phyloP scores from a whole-genome alignment of 2,329 filamentous ascomycete species.

The Diplocarpon rosae region DNA sequence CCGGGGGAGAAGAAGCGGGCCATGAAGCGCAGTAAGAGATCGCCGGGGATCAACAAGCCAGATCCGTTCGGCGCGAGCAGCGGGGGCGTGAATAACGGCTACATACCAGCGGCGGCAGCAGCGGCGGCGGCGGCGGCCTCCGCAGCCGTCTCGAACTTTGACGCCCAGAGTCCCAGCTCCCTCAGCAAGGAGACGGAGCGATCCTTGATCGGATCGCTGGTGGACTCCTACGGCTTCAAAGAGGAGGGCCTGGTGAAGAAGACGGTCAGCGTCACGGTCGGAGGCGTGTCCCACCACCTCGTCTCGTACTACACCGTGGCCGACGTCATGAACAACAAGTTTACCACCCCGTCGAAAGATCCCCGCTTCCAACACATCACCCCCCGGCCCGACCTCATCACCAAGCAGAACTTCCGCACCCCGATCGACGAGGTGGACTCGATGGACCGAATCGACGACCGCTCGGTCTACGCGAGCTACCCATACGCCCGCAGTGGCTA shows the following conservation, averaged over 20 bases:
- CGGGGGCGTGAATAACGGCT: slow-evolving; percentile 8
- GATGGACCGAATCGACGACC: slow-evolving; percentile 23
- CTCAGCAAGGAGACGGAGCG: slow-evolving; percentile 25
- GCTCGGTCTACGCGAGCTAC: slow-evolving; percentile 19
- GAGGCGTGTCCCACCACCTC: slow-evolving; percentile 69
- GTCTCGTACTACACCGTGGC: slow-evolving; percentile 82
- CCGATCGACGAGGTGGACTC: slow-evolving; percentile 50
- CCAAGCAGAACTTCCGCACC: slow-evolving; percentile 54
- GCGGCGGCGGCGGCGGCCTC: too few relatives aligned
- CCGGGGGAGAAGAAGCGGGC: slow-evolving; percentile 79
- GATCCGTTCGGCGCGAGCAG: slow-evolving; percentile 14
- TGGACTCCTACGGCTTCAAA: slow-evolving; percentile 88
- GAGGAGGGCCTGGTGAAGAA: slow-evolving; percentile 78
- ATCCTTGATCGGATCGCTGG: slow-evolving; percentile 62
- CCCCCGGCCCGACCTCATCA: slow-evolving; percentile 47
- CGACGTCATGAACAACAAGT: slow-evolving; percentile 51
- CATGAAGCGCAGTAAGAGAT: slow-evolving; percentile 50
- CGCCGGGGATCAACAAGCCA: slow-evolving; percentile 22
- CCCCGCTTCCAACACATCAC: slow-evolving; percentile 37
- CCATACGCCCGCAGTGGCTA: slow-evolving; percentile 20
- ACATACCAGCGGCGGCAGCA: too few relatives aligned
- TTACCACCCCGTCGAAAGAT: slow-evolving; percentile 48
- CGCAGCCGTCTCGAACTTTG: slow-evolving; percentile 11
- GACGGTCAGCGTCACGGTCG: slow-evolving; percentile 71
- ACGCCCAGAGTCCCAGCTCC: slow-evolving; percentile 14